Base-by-base conservation (phyloP, 2,329 filamentous ascomycete species). In the Paraphaeosphaeria minitans region DNA sequence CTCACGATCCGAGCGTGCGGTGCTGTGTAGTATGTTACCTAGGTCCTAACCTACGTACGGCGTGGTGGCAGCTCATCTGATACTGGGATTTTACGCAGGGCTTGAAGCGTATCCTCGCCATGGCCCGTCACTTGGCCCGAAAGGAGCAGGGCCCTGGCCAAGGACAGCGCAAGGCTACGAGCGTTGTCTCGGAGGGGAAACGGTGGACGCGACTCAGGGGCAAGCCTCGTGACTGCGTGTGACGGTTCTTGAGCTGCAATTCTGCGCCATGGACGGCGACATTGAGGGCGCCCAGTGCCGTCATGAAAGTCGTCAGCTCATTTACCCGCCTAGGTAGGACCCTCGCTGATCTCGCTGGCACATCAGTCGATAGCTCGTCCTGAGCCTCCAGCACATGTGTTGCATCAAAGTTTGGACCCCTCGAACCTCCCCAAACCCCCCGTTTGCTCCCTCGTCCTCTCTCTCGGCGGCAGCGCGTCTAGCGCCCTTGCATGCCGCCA, bases 1-100 rank as follows among this genome's bases (percentile, higher is more conserved):
- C 29, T 54, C 51, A 2, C 31, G 42, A 47, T 39, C 42, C 53
- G 41, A 45, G 51, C 39, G 16, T 16, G 51, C 8, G 51, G 51
- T 35, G 51, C 51, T 24, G 14, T 14, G 33, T n/a, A n/a, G n/a
- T n/a, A n/a, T n/a, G n/a, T n/a, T n/a, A n/a, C n/a, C n/a, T n/a
- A n/a, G n/a, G n/a, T n/a, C n/a, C n/a, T n/a, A n/a, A n/a, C n/a
- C n/a, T n/a, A n/a, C n/a, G n/a, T n/a, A n/a, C n/a, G n/a, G n/a
- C n/a, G n/a, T n/a, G n/a, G n/a, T n/a, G n/a, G n/a, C n/a, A n/a
- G n/a, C n/a, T n/a, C 43, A 14, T 29, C 43, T 46, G 43, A 27
- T n/a, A n/a, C n/a, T n/a, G n/a, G n/a, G n/a, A n/a, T n/a, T n/a
- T n/a, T n/a, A n/a, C n/a, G n/a, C n/a, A n/a, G n/a, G n/a, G n/a